Percentiles rank a stretch among this genome's conserved stretches.
These are phyloP conservation scores for Paxillus involutus DNA, from an alignment of 768 basidiomycete genomes.

Conservation along the genomic window DNA sequence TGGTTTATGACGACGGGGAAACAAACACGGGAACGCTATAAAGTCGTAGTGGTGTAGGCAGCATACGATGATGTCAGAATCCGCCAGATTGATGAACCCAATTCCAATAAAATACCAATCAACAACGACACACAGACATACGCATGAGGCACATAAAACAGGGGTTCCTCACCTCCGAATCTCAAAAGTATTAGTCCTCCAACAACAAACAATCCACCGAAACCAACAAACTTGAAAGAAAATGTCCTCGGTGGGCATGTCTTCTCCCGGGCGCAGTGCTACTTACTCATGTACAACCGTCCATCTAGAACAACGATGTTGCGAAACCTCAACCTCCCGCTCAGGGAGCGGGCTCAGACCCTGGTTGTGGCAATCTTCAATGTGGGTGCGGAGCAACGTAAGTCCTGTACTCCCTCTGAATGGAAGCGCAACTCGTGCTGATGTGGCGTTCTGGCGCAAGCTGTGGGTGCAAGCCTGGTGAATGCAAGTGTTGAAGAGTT, in stretches of 20 bases:
- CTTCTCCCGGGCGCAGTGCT: too few species aligned
- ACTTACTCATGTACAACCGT: neutral
- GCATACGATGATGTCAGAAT: too few species aligned
- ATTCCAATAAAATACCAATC: neutral
- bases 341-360: neutral
- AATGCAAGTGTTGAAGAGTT: conserved; percentile 12
- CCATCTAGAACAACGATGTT: neutral
- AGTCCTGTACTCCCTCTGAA: neutral
- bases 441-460: neutral
- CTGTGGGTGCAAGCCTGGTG: conserved; percentile 13
- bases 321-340: neutral
- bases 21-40: too few species aligned
- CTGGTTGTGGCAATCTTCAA: conserved; percentile 10
- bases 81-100: too few species aligned
- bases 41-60: too few species aligned
- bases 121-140: neutral
- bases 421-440: neutral
- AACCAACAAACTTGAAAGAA: too few species aligned
- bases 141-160: neutral
- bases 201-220: too few species aligned
- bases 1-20: too few species aligned
- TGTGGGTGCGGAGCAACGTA: conserved; percentile 18
- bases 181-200: neutral
- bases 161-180: neutral
- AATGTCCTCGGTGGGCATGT: neutral